Evolutionary conservation across 2,329 filamentous ascomycete genomes (phyloP), one percentile per base, ranked within the genome.

Genomic region (Pseudopyricularia javanii): DNA sequence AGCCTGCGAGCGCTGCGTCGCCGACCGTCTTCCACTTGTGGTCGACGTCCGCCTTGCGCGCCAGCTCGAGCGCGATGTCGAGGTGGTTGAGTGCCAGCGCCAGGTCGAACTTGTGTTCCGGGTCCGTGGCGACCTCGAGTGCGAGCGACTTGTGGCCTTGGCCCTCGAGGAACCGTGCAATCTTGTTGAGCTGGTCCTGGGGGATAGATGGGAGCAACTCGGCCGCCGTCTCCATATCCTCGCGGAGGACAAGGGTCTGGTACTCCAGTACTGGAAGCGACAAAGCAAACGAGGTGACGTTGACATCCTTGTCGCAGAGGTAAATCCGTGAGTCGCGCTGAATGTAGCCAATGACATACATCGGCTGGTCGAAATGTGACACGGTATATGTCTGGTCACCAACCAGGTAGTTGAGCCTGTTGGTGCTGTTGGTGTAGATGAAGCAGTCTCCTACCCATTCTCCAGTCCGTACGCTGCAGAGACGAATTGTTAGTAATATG

Each of bases 391-490:
- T 95, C 72, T 97, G 91, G 70, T 97, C 93, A 59, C 93, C 93
- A 14, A 98, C 91, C 22, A 98, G 82, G 72, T 97, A 97, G 75
- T 97, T 97, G 55, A 98, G 76, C 56, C 93, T 87, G 75, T 97
- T 96, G 9, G 91, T 95, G 67, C 80, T 87, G 76, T 95, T 97
- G 53, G 93, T 96, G 78, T 97, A 98, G 67, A 97, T 91, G 76
- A 98, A 95, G 74, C 91, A 95, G 72, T 98, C 93, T 57, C 93
- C 93, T 54, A 98, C 88, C 93, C 93, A 98, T 72, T 95, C 88
- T 60, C 91, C 93, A 20, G 91, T 96, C 58, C 88, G 86, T 51
- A 97, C 90, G 58, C 85, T 88, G 56, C 53, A 52, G 20, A 17
- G 7, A 22, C 9, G 20, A 47, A 7, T 55, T 62, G 60, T 62